phyloP scores from a whole-genome alignment of 805 yeast species.

The Saccharomycopsis fodiens region DNA sequence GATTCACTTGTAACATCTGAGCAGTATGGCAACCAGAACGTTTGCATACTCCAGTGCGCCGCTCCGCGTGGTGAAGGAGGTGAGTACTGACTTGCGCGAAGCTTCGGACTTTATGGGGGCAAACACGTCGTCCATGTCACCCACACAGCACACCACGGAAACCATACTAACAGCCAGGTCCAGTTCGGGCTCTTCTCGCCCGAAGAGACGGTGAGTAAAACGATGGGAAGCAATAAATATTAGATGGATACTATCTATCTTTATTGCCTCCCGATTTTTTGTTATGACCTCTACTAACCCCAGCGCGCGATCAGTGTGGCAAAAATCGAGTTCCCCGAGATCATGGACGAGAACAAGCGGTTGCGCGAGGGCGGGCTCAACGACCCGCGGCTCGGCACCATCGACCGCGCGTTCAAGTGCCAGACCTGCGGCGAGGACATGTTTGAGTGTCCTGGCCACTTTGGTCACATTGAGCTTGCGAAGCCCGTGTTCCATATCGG shows the following conservation, averaged over 20 bases:
- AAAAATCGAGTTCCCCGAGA: constrained; percentile 95
- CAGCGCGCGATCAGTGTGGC: constrained; percentile 95
- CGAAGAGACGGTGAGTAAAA: constrained; percentile 63
- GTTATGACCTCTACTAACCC: constrained; percentile 1
- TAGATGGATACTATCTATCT: constrained; percentile 2
- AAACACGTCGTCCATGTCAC: no score
- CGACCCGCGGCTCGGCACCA: constrained; percentile 95
- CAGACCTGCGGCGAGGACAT: constrained; percentile 99
- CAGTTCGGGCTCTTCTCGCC: constrained; percentile 98
- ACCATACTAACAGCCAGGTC: no score
- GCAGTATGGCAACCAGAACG: constrained; percentile 20
- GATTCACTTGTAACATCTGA: constrained; percentile 2
- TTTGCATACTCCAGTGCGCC: constrained; percentile 98
- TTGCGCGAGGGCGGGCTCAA: constrained; percentile 96
- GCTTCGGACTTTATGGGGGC: no score
- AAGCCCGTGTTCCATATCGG: constrained; percentile 98
- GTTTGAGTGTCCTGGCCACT: constrained; percentile 99
- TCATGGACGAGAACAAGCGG: constrained; percentile 97
- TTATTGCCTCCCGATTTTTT: background rate
- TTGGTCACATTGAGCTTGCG: constrained; percentile 97
- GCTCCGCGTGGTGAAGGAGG: constrained; percentile 93
- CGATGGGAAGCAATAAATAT: background rate
- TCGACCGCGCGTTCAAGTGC: constrained; percentile 95
- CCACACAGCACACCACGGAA: no score
- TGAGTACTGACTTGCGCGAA: no score